Evolutionary conservation across 768 basidiomycete genomes (phyloP).

Genomic region (Xerocomellus dryophilus): DNA sequence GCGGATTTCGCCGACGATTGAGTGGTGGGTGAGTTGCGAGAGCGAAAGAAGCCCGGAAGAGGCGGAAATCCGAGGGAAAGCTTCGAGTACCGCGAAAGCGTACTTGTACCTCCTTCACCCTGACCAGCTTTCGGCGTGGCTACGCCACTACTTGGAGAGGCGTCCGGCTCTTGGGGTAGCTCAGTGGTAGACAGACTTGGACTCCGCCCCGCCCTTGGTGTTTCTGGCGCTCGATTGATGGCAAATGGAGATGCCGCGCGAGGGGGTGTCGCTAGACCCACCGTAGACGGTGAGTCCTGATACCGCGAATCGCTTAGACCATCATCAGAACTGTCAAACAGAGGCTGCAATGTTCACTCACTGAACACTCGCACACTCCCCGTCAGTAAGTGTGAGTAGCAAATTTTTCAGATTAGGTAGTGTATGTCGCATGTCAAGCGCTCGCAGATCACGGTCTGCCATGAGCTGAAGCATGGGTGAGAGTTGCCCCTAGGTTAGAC

Average conservation of each 20-base stretch:
- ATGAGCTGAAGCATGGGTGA: conserved; percentile 59
- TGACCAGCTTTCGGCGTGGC: conserved; percentile 51
- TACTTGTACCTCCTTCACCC: conserved; percentile 31
- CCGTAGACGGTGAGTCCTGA: conserved; percentile 22
- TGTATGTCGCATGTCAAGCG: conserved; percentile 92
- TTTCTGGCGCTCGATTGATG: conserved; percentile 17
- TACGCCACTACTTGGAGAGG: conserved; percentile 52
- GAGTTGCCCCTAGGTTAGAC: background rate
- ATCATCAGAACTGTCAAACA: conserved; percentile 9
- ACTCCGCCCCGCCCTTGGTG: conserved; percentile 27
- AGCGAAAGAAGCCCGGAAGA: conserved; percentile 60
- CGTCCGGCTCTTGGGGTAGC: conserved; percentile 33
- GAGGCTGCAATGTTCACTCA: conserved; percentile 33
- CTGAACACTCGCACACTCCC: conserved; percentile 49
- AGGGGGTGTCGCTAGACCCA: conserved; percentile 26
- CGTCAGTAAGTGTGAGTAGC: conserved; percentile 78
- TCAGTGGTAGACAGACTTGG: conserved; percentile 13
- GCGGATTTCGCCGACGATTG: conserved; percentile 22
- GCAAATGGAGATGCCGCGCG: conserved; percentile 15
- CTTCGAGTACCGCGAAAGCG: conserved; percentile 40
- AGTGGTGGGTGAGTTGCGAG: conserved; percentile 52
- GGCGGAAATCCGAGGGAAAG: conserved; percentile 54
- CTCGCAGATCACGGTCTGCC: conserved; percentile 83
- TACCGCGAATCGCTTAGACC: conserved; percentile 15
- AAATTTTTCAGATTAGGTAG: conserved; percentile 95